Conservation (phyloP, 208 protist species). For the Hexamita inflata region DNA sequence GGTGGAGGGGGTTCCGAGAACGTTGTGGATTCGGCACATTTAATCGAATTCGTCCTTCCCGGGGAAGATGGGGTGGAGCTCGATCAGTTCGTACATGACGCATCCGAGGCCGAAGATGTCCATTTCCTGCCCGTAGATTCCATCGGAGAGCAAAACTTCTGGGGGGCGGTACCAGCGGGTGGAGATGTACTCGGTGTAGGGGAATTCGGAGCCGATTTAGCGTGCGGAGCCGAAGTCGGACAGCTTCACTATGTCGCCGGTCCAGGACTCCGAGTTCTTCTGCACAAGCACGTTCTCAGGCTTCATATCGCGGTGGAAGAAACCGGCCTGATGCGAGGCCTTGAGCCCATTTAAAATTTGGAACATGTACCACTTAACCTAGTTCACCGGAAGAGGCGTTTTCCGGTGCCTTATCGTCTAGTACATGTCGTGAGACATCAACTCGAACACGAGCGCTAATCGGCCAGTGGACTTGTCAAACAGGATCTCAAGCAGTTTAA, state of each 20-base stretch:
- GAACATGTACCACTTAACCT: slow-evolving; percentile 58
- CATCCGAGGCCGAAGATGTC: slow-evolving; percentile 61
- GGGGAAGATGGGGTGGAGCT: slow-evolving; percentile 62
- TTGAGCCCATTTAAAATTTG: slow-evolving; percentile 76
- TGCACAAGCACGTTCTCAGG: slow-evolving; percentile 85
- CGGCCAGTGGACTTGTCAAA: slow-evolving; percentile 63
- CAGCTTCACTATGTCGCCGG: slow-evolving; percentile 74
- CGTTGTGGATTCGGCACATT: slow-evolving; percentile 60
- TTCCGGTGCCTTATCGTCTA: slow-evolving; percentile 69
- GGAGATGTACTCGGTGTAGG: slow-evolving; percentile 74
- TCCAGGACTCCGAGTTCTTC: slow-evolving; percentile 13
- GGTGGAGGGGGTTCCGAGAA: slow-evolving; percentile 55
- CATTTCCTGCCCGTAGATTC: slow-evolving; percentile 83
- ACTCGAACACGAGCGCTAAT: slow-evolving; percentile 81
- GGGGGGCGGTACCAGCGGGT: slow-evolving; percentile 78
- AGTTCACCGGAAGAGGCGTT: slow-evolving; percentile 51
- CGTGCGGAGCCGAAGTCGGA: slow-evolving; percentile 88
- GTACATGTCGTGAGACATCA: slow-evolving; percentile 90
- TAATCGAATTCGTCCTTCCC: slow-evolving; percentile 68
- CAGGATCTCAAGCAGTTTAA: slow-evolving; percentile 76
- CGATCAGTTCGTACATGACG: slow-evolving; percentile 75
- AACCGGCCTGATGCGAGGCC: slow-evolving; percentile 81
- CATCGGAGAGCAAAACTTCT: slow-evolving; percentile 83
- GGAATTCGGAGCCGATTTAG: slow-evolving; percentile 75
- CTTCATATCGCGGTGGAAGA: slow-evolving; percentile 78